Base-by-base conservation (phyloP, 148 eudicot genomes). In the Rhododendron simsii region DNA sequence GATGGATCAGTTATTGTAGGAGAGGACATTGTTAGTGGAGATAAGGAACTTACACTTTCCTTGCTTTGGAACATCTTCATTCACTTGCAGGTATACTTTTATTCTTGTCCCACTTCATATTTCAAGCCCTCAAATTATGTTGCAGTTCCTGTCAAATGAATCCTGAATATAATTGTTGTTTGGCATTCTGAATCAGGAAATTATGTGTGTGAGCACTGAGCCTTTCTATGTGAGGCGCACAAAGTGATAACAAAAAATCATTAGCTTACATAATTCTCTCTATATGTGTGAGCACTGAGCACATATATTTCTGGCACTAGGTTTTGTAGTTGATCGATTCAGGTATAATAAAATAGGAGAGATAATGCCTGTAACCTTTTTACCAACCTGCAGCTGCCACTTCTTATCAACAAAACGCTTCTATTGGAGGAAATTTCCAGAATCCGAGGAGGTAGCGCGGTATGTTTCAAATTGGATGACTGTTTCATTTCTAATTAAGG, bases 21-120 rank as follows among this genome's bases (percentile, higher is more conserved):
- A 88, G 99, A 96, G 81, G 99, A 96, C 89, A 87, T 96, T 81
- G 93, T 90, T 76, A 89, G 85, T 85, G 98, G 98, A 81, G 99
- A 96, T 85, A 96, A 92, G 91, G 99, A 96, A 91, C 94, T 93
- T 79, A 89, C 91, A 83, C 87, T 96, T 84, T 90, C 99, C 53
- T 93, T 96, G 90, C 89, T 96, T 78, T 96, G 99, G 99, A 95
- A 95, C 85, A 89, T 94, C 84, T 96, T 96, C 89, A 94, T 95
- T 74, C 93, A 95, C 89, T 87, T 96, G 91, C 99, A 96, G 99
- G 99, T 94, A 79, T 30, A 86, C 81, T 77, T 11, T 63, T 41
- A 35, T 14, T 83, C 14, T 35, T 23, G 37, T 83, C 35, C 13
- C 35, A 8, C 35, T 35, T 45, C 39, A 11, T 84, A 75, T 37